A percentile compares a stretch with the other conserved stretches of the same genome.
Evolutionary conservation across 805 yeast genomes (phyloP).

Genomic region (Priceomyces castillae): DNA sequence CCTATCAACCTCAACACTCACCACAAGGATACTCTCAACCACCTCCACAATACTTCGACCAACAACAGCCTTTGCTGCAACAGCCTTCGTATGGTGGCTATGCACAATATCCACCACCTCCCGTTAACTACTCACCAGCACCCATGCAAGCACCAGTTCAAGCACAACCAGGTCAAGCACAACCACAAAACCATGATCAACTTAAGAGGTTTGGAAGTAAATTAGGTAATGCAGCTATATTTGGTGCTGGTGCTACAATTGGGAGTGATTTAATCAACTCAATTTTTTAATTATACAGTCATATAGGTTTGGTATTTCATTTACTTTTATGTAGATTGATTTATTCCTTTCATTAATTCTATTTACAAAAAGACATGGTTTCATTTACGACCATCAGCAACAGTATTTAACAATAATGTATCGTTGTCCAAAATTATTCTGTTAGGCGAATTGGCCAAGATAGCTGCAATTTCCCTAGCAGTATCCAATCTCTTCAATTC

Average conservation of each 20-base stretch:
- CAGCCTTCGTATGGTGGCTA: conserved; percentile 35
- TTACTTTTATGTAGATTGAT: conserved; percentile 1
- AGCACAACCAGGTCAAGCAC: conserved; percentile 20
- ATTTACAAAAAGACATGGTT: conserved; percentile 6
- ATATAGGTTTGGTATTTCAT: not conserved
- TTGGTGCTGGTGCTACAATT: conserved; percentile 94
- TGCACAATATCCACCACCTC: conserved; percentile 51
- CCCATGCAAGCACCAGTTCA: conserved; percentile 29
- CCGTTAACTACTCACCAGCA: conserved; percentile 43
- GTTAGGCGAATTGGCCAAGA: conserved; percentile 86
- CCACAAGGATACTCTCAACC: conserved; percentile 5
- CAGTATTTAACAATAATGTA: conserved; percentile 85
- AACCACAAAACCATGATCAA: conserved; percentile 27
- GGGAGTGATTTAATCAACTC: conserved; percentile 81
- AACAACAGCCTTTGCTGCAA: conserved; percentile 18
- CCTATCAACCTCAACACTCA: conserved; percentile 13
- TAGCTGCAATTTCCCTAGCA: conserved; percentile 90
- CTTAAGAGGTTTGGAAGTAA: conserved; percentile 71
- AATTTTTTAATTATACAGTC: conserved; percentile 44
- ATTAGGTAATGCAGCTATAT: conserved; percentile 88
- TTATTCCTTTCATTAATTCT: conserved; percentile 1
- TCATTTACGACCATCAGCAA: conserved; percentile 66
- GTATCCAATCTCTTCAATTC: conserved; percentile 96
- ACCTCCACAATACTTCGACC: conserved; percentile 16
- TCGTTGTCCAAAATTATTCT: conserved; percentile 87